Conservation (phyloP, 2,329 filamentous ascomycete species). For the Cordyceps javanica region DNA sequence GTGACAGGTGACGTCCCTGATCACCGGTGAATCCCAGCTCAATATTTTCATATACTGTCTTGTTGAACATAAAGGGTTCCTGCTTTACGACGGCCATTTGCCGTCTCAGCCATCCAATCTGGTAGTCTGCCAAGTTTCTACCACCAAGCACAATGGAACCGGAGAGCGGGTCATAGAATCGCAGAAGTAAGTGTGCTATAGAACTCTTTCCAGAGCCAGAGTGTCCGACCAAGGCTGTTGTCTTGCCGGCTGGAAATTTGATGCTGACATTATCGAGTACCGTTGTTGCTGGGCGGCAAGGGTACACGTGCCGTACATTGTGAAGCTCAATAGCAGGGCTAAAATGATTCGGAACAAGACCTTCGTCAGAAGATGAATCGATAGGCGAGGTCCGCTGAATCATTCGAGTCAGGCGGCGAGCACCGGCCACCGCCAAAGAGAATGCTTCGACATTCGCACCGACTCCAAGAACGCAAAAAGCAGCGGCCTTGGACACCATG, state of each 20-base stretch:
- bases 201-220: conserved; percentile 47
- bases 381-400: conserved; percentile 27
- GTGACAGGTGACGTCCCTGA: neutral
- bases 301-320: conserved; percentile 43
- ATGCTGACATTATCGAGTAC: conserved; percentile 32
- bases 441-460: conserved; percentile 22
- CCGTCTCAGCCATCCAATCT: conserved; percentile 40
- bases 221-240: conserved; percentile 47
- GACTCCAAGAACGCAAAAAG: conserved; percentile 12
- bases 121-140: conserved; percentile 29
- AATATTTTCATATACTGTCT: conserved; percentile 15
- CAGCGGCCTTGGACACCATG: conserved; percentile 8
- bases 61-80: conserved; percentile 39
- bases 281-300: conserved; percentile 38
- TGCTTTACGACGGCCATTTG: conserved; percentile 42
- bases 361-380: conserved; percentile 25
- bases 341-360: conserved; percentile 9
- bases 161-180: conserved; percentile 46
- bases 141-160: conserved; percentile 33
- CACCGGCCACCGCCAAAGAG: conserved; percentile 28
- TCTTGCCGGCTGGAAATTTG: conserved; percentile 33
- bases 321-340: conserved; percentile 34
- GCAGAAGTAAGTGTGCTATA: conserved; percentile 41
- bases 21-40: conserved; percentile 32
- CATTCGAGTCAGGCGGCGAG: conserved; percentile 28